Evolutionary conservation across 306 rosid species (phyloP), one percentile per base, ranked within the genome.

Genomic region (Vicia sativa): DNA sequence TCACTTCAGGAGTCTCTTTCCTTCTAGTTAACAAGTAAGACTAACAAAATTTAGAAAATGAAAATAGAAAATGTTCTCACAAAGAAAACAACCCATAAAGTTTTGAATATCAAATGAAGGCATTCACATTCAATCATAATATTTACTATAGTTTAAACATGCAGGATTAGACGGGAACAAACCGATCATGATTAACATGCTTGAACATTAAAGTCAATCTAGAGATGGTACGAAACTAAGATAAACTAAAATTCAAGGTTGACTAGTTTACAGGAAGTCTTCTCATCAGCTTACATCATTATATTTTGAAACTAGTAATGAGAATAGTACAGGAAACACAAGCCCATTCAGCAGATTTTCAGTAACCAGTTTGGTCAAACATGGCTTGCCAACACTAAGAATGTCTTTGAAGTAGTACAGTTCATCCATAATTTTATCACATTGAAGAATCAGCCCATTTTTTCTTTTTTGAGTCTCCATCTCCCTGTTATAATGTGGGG

Each of bases 401-500:
- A 86, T 84, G 80, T 86, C 97, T 72, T 86, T 88, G 5, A 91
- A 73, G 85, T 86, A 91, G 80, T 91, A 91, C 50, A 91, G 69
- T 74, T 88, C 87, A 64, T 88, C 92, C 13, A 73, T 57, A 65
- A 91, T 67, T 69, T 86, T 85, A 56, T 91, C 92, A 60, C 89
- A 79, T 78, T 84, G 91, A 63, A 83, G 74, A 73, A 82, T 75
- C 41, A 91, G 60, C 35, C 79, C 84, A 34, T 79, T 72, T 68
- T 82, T 84, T 66, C 79, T 84, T 68, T 78, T 77, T 44, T 67
- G 31, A 49, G 52, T 67, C 70, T 74, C 73, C 62, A 50, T 72
- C 74, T 80, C 85, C 87, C 90, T 91, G 92, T 79, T 77, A 71
- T 49, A 65, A 65, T 29, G 29, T 29, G 59, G 45, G 67, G 59